phyloP scores from a whole-genome alignment of 495 filamentous ascomycete species.

The Aspergillus asperescens region DNA sequence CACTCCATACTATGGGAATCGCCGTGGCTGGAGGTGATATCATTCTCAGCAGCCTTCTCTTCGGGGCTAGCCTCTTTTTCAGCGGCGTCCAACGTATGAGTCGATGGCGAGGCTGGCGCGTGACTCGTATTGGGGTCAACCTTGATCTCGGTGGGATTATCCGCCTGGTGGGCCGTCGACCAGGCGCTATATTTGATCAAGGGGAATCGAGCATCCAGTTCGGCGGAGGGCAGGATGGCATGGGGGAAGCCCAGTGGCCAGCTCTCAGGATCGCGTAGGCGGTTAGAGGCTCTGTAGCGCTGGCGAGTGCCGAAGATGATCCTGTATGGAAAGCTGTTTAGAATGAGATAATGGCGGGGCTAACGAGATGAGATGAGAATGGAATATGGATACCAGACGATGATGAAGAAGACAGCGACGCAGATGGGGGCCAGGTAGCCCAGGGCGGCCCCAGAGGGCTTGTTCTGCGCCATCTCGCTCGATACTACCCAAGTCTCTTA shows the following conservation, averaged over 20 bases:
- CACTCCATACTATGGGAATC: conserved; percentile 52
- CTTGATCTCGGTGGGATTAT: not conserved
- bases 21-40: conserved; percentile 48
- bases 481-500: not conserved
- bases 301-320: conserved; percentile 13
- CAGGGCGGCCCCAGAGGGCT: conserved; percentile 5
- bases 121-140: not conserved
- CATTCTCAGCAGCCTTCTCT: not conserved
- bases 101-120: not conserved
- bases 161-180: conserved; percentile 43
- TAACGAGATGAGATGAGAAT: not conserved
- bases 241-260: conserved; percentile 5
- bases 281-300: not conserved
- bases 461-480: conserved; percentile 10
- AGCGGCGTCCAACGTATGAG: not conserved
- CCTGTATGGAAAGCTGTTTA: conserved; percentile 13
- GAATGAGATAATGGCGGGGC: not conserved
- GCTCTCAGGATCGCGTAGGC: conserved; percentile 12
- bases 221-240: conserved; percentile 24
- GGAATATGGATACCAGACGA: conserved; percentile 7
- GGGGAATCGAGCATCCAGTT: conserved; percentile 88
- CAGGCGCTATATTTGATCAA: conserved; percentile 83
- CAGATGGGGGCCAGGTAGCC: conserved; percentile 18
- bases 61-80: not conserved
- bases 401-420: conserved; percentile 14